Percentiles rank a stretch among this genome's conserved stretches.
These are phyloP conservation scores for Hippophae rhamnoides DNA, from an alignment of 306 rosid genomes.

Conservation along the genomic window DNA sequence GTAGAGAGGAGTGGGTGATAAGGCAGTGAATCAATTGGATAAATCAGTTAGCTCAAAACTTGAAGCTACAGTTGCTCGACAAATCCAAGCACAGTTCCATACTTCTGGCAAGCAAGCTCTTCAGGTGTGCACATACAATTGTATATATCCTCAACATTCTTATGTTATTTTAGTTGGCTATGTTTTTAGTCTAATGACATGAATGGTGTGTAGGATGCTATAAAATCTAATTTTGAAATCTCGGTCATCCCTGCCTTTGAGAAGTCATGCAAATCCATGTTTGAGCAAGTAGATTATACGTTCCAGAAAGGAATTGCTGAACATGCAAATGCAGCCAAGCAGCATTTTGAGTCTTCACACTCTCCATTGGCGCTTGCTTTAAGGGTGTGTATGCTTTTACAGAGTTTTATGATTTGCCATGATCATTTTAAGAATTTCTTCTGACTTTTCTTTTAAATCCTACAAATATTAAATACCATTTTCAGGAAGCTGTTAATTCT, in stretches of 20 bases:
- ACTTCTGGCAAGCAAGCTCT: constrained; percentile 92
- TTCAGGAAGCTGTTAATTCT: constrained; percentile 78
- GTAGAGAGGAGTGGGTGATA: constrained; percentile 96
- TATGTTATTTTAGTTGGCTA: too few species aligned
- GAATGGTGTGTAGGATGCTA: constrained; percentile 46
- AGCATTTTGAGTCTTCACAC: constrained; percentile 70
- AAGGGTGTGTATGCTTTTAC: constrained; percentile 42
- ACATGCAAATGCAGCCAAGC: constrained; percentile 66
- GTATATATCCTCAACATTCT: too few species aligned
- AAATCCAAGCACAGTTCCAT: constrained; percentile 95
- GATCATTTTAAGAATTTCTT: too few species aligned
- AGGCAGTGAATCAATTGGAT: constrained; percentile 89
- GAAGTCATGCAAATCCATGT: constrained; percentile 86
- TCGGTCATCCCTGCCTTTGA: constrained; percentile 84
- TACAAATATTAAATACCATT: neutral
- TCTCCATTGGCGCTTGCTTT: constrained; percentile 71
- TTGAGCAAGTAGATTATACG: constrained; percentile 89
- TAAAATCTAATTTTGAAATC: constrained; percentile 71
- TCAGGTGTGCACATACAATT: constrained; percentile 41
- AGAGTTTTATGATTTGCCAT: too few species aligned
- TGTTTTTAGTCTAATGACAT: neutral
- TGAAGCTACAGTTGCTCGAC: constrained; percentile 91
- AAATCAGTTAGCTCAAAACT: constrained; percentile 77
- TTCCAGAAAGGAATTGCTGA: constrained; percentile 93
- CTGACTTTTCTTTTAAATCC: too few species aligned